These are phyloP conservation scores for Leptodontidium sp. DNA, from an alignment of 2,329 filamentous ascomycete species.

Conservation along the genomic window DNA sequence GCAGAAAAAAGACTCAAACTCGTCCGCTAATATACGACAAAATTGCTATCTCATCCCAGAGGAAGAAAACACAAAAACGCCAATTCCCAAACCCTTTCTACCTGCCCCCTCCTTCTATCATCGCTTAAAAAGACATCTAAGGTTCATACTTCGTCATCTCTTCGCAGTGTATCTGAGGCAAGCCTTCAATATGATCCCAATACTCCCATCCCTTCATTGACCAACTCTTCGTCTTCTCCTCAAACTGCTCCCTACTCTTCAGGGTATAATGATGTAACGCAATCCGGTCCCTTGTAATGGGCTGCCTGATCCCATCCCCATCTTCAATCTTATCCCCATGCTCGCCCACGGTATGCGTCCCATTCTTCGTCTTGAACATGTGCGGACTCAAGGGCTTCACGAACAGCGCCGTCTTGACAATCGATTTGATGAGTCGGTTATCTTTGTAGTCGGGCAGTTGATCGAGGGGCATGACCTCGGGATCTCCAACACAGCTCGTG, in stretches of 20 bases:
- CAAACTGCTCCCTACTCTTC: conserved; percentile 47
- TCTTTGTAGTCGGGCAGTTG: conserved; percentile 34
- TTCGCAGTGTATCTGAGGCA: conserved; percentile 39
- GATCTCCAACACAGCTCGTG: conserved; percentile 44
- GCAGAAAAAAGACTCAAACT: background rate
- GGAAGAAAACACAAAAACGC: background rate
- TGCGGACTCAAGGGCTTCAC: conserved; percentile 36
- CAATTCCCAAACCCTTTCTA: background rate
- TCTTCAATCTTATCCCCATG: conserved; percentile 35
- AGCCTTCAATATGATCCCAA: conserved; percentile 43
- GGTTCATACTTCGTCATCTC: conserved; percentile 44
- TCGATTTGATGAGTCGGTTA: conserved; percentile 46
- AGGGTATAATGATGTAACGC: conserved; percentile 48
- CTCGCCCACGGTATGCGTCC: conserved; percentile 41
- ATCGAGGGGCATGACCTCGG: conserved; percentile 12
- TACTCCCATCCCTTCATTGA: conserved; percentile 41
- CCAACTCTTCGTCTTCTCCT: conserved; percentile 43
- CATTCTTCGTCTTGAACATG: conserved; percentile 37
- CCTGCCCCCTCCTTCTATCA: background rate
- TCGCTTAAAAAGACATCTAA: background rate
- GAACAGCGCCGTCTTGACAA: conserved; percentile 43
- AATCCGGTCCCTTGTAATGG: conserved; percentile 43
- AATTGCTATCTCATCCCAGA: background rate
- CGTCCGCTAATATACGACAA: conserved; percentile 8
- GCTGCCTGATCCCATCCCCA: conserved; percentile 13